Percentiles rank a stretch among this genome's conserved stretches.
Conservation (phyloP, 116 monocot species). For the Dioscorea cayenensis region DNA sequence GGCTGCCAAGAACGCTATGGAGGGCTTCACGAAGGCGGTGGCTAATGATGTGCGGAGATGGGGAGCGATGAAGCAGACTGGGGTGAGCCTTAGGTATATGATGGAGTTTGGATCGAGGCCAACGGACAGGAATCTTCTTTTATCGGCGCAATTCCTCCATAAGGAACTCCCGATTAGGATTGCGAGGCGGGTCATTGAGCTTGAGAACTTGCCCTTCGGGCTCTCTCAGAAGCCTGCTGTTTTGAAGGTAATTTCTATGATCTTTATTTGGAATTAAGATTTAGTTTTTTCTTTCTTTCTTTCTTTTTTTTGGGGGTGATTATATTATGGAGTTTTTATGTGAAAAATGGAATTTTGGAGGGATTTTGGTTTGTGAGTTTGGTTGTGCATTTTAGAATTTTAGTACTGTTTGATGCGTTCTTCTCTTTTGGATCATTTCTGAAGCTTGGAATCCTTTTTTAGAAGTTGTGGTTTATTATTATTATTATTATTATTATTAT, state of each 20-base stretch:
- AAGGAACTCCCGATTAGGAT: conserved; percentile 84
- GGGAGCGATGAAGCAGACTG: conserved; percentile 90
- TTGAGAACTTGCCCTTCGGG: conserved; percentile 82
- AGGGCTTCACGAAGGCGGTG: conserved; percentile 40
- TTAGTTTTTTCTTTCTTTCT: background rate
- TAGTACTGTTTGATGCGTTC: too few species aligned
- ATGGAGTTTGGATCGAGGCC: conserved; percentile 93
- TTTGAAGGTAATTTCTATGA: conserved; percentile 45
- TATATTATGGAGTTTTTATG: too few species aligned
- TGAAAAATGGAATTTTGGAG: too few species aligned
- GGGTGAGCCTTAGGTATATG: conserved; percentile 89
- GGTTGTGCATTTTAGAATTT: too few species aligned
- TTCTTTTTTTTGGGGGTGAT: too few species aligned
- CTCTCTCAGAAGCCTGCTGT: conserved; percentile 85
- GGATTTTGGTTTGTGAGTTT: too few species aligned
- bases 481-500: too few species aligned
- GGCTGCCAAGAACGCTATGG: conserved; percentile 65
- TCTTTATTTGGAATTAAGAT: background rate
- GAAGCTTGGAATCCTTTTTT: too few species aligned
- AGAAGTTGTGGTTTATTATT: too few species aligned
- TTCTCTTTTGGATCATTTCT: too few species aligned
- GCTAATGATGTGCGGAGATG: conserved; percentile 79
- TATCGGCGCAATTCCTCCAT: conserved; percentile 93
- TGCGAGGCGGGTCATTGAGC: conserved; percentile 78
- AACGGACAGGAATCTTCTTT: conserved; percentile 47